Percentiles rank a stretch among this genome's conserved stretches.
Conservation (phyloP, 106 monocot genomes). For the Alisma plantagoaquatica region DNA sequence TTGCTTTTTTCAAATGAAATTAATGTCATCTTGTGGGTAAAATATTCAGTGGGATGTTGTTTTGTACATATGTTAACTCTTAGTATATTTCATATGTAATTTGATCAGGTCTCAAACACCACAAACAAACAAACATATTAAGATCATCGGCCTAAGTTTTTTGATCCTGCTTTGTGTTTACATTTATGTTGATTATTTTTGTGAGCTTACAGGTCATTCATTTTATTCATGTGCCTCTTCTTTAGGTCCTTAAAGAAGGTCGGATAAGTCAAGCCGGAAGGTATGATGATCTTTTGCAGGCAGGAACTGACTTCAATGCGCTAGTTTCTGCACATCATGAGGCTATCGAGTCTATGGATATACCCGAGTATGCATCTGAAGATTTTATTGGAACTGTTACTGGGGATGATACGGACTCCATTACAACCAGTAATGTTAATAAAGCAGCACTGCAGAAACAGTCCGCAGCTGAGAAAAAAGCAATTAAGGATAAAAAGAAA, state of each 20-base stretch:
- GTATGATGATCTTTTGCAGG: constrained; percentile 89
- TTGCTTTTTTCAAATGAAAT: no score
- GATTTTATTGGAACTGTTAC: constrained; percentile 18
- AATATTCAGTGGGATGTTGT: no score
- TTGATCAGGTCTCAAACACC: no score
- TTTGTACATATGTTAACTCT: no score
- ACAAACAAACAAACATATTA: no score
- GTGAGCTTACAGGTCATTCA: no score
- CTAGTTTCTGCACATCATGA: constrained; percentile 95
- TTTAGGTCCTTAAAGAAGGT: constrained; percentile 90
- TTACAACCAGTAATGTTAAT: constrained; percentile 30
- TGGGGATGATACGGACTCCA: constrained; percentile 26
- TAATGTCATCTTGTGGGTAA: no score
- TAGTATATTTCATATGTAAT: no score
- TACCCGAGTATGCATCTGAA: constrained; percentile 39
- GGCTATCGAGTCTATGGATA: constrained; percentile 94
- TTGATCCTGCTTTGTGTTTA: no score
- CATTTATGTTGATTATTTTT: no score
- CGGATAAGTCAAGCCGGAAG: constrained; percentile 82
- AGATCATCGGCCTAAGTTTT: no score
- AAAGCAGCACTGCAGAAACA: constrained; percentile 28
- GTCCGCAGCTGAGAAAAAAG: constrained; percentile 26
- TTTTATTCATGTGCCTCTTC: not conserved
- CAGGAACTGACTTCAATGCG: constrained; percentile 91
- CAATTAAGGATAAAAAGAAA: constrained; percentile 86